These are phyloP conservation scores for Epichloe sibirici DNA, from an alignment of 2,329 filamentous ascomycete genomes.

Conservation along the genomic window DNA sequence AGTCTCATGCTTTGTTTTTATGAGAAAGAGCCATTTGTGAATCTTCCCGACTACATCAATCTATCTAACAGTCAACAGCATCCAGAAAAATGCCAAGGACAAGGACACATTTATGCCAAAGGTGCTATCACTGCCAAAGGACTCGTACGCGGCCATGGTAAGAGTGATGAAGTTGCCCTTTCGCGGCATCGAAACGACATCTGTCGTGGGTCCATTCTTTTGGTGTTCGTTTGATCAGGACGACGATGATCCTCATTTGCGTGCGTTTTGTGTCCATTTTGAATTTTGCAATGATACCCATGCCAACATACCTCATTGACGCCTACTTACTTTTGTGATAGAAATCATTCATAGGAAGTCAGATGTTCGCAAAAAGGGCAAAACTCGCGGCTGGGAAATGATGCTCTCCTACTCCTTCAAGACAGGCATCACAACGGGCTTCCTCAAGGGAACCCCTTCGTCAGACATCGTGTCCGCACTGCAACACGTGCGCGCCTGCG, in stretches of 20 bases:
- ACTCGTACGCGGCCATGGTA: slow-evolving; percentile 44
- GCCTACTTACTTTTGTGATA: slow-evolving; percentile 10
- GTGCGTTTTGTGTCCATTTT: slow-evolving; percentile 23
- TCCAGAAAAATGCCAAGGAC: slow-evolving; percentile 43
- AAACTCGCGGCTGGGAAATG: slow-evolving; percentile 52
- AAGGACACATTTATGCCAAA: slow-evolving; percentile 45
- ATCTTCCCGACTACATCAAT: not conserved
- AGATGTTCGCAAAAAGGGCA: slow-evolving; percentile 53
- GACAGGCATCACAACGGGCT: slow-evolving; percentile 45
- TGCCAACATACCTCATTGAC: too few species aligned
- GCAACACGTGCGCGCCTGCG: slow-evolving; percentile 36
- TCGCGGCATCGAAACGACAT: slow-evolving; percentile 44
- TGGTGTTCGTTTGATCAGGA: slow-evolving; percentile 46
- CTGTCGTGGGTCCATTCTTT: slow-evolving; percentile 51
- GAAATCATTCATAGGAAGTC: slow-evolving; percentile 53
- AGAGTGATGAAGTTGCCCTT: slow-evolving; percentile 39
- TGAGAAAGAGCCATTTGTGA: not conserved
- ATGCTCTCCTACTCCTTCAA: slow-evolving; percentile 47
- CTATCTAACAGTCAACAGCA: slow-evolving; percentile 21
- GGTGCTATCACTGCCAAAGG: slow-evolving; percentile 39
- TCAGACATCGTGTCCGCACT: slow-evolving; percentile 41
- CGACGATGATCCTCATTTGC: slow-evolving; percentile 43
- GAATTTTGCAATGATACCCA: too few species aligned
- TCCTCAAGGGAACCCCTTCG: slow-evolving; percentile 46
- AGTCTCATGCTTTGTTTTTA: not conserved